These are phyloP conservation scores for Hypoxylon intermedium DNA, from an alignment of 495 filamentous ascomycete genomes.

Conservation along the genomic window DNA sequence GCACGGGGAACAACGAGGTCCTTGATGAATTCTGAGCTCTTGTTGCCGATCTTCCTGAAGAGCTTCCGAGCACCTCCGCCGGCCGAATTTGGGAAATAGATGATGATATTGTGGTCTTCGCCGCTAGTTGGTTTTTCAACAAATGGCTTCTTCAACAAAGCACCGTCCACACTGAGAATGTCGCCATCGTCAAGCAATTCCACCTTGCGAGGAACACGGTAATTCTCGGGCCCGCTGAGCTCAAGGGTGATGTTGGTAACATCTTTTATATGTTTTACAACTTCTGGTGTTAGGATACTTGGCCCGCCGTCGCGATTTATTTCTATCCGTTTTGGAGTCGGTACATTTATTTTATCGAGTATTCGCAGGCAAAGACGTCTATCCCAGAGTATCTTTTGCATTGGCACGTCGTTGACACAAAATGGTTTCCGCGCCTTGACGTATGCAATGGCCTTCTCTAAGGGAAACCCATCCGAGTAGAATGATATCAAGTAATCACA, in stretches of 20 bases:
- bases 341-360: slow-evolving; percentile 85
- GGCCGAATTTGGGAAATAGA: slow-evolving; percentile 86
- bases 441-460: slow-evolving; percentile 97
- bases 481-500: slow-evolving; percentile 96
- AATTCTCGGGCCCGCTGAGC: slow-evolving; percentile 73
- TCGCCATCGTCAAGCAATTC: slow-evolving; percentile 87
- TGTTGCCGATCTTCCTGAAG: slow-evolving; percentile 97
- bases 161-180: slow-evolving; percentile 84
- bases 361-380: slow-evolving; percentile 86
- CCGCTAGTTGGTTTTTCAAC: slow-evolving; percentile 98
- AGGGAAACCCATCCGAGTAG: slow-evolving; percentile 94
- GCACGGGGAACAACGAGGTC: slow-evolving; percentile 76
- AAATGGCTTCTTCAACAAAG: slow-evolving; percentile 85
- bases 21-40: slow-evolving; percentile 91
- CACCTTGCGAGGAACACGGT: slow-evolving; percentile 69
- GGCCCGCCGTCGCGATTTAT: slow-evolving; percentile 95
- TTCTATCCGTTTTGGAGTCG: slow-evolving; percentile 87
- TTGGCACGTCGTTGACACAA: slow-evolving; percentile 95
- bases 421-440: slow-evolving; percentile 90
- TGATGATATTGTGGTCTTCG: slow-evolving; percentile 98
- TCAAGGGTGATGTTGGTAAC: slow-evolving; percentile 80
- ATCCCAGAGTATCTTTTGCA: slow-evolving; percentile 99
- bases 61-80: slow-evolving; percentile 90
- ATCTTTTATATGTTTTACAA: slow-evolving; percentile 78
- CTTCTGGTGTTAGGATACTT: slow-evolving; percentile 72